phyloP scores from a whole-genome alignment of 371 early-diverging fungal genomes.

The Mortierella sp. region DNA sequence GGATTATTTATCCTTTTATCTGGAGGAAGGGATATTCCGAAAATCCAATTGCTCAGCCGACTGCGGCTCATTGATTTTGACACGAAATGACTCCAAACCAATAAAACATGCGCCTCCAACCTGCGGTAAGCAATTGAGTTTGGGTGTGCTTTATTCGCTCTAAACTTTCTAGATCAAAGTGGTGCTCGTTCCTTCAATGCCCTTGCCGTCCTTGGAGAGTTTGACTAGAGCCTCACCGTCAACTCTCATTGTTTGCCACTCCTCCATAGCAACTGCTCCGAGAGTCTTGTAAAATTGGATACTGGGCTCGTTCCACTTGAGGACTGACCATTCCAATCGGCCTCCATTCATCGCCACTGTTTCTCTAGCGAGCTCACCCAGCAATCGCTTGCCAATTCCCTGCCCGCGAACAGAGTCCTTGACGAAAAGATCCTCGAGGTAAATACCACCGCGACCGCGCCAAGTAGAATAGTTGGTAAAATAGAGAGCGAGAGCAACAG shows the following conservation, averaged over 20 bases:
- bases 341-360: slow-evolving; percentile 77
- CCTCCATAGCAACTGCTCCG: slow-evolving; percentile 71
- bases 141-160: background rate
- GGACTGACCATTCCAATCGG: slow-evolving; percentile 84
- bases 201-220: slow-evolving; percentile 56
- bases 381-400: slow-evolving; percentile 79
- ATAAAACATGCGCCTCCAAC: slow-evolving; percentile 1
- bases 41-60: slow-evolving; percentile 2
- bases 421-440: slow-evolving; percentile 88
- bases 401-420: slow-evolving; percentile 71
- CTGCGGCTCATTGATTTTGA: slow-evolving; percentile 5
- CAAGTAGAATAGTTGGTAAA: slow-evolving; percentile 89
- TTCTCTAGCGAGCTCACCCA: slow-evolving; percentile 75
- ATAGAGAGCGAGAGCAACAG: slow-evolving; percentile 85
- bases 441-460: slow-evolving; percentile 80
- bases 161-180: slow-evolving; percentile 17
- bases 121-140: too few species aligned
- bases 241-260: slow-evolving; percentile 80
- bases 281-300: slow-evolving; percentile 71
- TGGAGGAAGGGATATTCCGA: background rate
- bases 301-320: slow-evolving; percentile 82
- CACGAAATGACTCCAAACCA: background rate
- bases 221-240: slow-evolving; percentile 68
- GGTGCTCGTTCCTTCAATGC: slow-evolving; percentile 42
- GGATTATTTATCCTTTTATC: background rate